Evolutionary conservation across 352 stramenopile genomes (phyloP).

Genomic region (Phytophthora cajani): DNA sequence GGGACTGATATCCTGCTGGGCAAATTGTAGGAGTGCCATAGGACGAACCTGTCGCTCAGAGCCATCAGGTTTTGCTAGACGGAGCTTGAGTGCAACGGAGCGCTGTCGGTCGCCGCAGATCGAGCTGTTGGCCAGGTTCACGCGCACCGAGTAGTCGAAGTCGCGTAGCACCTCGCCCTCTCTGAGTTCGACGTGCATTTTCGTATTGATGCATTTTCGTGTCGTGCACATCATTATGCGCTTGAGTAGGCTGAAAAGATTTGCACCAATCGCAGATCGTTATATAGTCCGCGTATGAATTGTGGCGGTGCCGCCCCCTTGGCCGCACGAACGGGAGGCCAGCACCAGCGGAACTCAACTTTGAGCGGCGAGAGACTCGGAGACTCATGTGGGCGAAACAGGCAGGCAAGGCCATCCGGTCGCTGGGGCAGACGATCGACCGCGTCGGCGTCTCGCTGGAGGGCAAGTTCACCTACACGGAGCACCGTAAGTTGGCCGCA

Average conservation of each 20-base stretch:
- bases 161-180: slow-evolving; percentile 46
- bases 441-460: slow-evolving; percentile 84
- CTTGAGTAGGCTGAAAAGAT: not conserved
- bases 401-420: slow-evolving; percentile 86
- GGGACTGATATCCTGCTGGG: not conserved
- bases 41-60: slow-evolving; percentile 43
- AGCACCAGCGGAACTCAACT: slow-evolving; percentile 48
- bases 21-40: not conserved
- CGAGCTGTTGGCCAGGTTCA: slow-evolving; percentile 64
- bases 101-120: slow-evolving; percentile 52
- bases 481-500: slow-evolving; percentile 74
- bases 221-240: slow-evolving; percentile 17
- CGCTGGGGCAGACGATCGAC: slow-evolving; percentile 87
- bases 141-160: slow-evolving; percentile 82
- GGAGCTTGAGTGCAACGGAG: slow-evolving; percentile 65
- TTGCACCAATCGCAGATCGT: slow-evolving; percentile 2
- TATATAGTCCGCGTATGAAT: slow-evolving; percentile 12
- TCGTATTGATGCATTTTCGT: slow-evolving; percentile 1
- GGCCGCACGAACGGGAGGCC: slow-evolving; percentile 38
- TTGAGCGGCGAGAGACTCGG: slow-evolving; percentile 33
- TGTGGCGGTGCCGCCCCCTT: slow-evolving; percentile 23
- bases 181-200: slow-evolving; percentile 10
- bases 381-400: slow-evolving; percentile 65
- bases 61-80: slow-evolving; percentile 34
- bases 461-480: slow-evolving; percentile 83